Base-by-base conservation (phyloP, 139 green algal species). In the Nannochloris sp. region DNA sequence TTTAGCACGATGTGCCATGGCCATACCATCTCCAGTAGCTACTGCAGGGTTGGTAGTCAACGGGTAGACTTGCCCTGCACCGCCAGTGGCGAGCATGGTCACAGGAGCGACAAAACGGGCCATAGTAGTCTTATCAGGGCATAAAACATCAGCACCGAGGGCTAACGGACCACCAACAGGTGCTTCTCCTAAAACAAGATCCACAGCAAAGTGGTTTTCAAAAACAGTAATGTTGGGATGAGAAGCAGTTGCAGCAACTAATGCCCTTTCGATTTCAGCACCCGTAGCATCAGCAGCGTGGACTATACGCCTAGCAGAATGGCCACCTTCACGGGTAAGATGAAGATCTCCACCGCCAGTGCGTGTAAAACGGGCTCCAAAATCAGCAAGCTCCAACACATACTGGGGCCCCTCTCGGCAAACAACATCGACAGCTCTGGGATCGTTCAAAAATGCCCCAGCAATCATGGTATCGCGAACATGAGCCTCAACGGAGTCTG, bases 1-100 rank as follows among this genome's bases (percentile, higher is more conserved):
- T 14, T 76, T 68, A 1, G 90, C 94, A 37, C 92, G 78, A 55
- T 85, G 85, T 0, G 94, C 92, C 83, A 99, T 95, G 8, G 94
- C 94, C 14, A 99, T 89, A 57, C 94, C 94, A 61, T 99, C 94
- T 0, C 94, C 93, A 6, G 94, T 99, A 9, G 83, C 71, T 3
- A 98, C 92, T n/a, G 70, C 44, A 1, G 94, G 94, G 79, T 99
- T 99, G 65, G 94, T 99, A 34, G 94, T 99, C 78, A 85, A 89
- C 27, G 92, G 91, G 65, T 97, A 99, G 19, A 97, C 75, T 80
- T 95, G 86, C 3, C 93, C 93, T 0, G 86, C 90, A 13, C 94
- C 94, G 19, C 94, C 94, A 6, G 80, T 89, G 6, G 94, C 92
- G 5, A 99, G 71, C 75, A 99, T 80, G 0, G 91, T 97, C 7